Base-by-base conservation (phyloP, 371 early-diverging fungal genomes). In the Parasitella parasitica region DNA sequence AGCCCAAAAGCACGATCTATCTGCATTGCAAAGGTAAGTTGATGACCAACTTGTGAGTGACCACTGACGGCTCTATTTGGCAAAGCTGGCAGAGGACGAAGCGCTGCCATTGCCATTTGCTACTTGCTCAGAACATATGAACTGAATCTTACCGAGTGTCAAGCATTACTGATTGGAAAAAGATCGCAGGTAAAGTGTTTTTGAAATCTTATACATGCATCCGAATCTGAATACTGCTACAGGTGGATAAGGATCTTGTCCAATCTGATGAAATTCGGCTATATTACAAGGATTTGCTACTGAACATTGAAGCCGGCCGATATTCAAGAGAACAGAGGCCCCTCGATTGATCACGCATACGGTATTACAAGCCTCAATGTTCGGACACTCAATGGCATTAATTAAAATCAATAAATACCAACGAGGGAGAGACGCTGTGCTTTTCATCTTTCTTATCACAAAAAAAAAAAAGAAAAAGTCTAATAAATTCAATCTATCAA, bases 1-100 rank as follows among this genome's bases (percentile, higher is more conserved):
- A 65, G 15, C 56, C 63, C 9, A 55, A 64, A 2, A 57, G 57
- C 16, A 60, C 38, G 2, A 54, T 80, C 2, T 80, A 80, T 54
- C 24, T 80, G 8, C 81, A 80, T 57, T 80, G 81, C 30, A 80
- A 80, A 77, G 80, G 80, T 71, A 24, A 54, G n/a, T n/a, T n/a
- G n/a, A n/a, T n/a, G n/a, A n/a, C n/a, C n/a, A n/a, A n/a, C n/a
- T n/a, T n/a, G n/a, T n/a, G n/a, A n/a, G n/a, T n/a, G n/a, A n/a
- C n/a, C n/a, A n/a, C n/a, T n/a, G n/a, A n/a, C n/a, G n/a, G n/a
- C n/a, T n/a, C n/a, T n/a, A n/a, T n/a, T n/a, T n/a, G n/a, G 12
- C 26, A 16, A 43, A 39, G 80, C 77, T 49, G 81, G 81, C 18
- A 67, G 74, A 53, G 77, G 81, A 12, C 63, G 81, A 50, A 80